These are phyloP conservation scores for Phlebiopsis gigantea DNA, from an alignment of 768 basidiomycete genomes.

Conservation along the genomic window DNA sequence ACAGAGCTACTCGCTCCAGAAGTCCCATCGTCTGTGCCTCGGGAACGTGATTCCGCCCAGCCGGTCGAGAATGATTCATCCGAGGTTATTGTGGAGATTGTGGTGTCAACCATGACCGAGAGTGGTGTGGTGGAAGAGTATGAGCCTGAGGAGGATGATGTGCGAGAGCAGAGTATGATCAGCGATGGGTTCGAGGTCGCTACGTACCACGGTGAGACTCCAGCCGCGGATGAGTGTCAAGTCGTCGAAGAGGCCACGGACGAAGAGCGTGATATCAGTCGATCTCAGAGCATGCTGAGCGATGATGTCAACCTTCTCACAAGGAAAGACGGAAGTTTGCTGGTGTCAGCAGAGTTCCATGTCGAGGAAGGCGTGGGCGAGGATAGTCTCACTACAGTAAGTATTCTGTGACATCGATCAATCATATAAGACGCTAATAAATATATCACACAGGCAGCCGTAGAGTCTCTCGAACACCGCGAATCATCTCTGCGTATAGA, in stretches of 20 bases:
- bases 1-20: not conserved
- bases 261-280: not conserved
- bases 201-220: slow-evolving; percentile 1
- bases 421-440: not conserved
- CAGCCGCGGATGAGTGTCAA: not conserved
- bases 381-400: slow-evolving; percentile 28
- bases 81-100: not conserved
- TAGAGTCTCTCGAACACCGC: not conserved
- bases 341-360: slow-evolving; percentile 16
- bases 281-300: not conserved
- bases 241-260: not conserved
- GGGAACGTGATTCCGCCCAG: not conserved
- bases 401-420: not conserved
- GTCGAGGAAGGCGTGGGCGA: slow-evolving; percentile 31
- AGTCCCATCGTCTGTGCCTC: not conserved
- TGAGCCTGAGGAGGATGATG: not conserved
- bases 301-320: not conserved
- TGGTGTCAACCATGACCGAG: not conserved
- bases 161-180: not conserved
- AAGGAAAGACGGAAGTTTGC: slow-evolving; percentile 2
- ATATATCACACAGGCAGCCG: not conserved
- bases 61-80: not conserved
- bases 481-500: not conserved
- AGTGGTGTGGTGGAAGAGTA: not conserved
- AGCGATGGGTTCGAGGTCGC: not conserved